These are phyloP conservation scores for Spergularia bocconei DNA, from an alignment of 148 eudicot genomes.

Conservation along the genomic window DNA sequence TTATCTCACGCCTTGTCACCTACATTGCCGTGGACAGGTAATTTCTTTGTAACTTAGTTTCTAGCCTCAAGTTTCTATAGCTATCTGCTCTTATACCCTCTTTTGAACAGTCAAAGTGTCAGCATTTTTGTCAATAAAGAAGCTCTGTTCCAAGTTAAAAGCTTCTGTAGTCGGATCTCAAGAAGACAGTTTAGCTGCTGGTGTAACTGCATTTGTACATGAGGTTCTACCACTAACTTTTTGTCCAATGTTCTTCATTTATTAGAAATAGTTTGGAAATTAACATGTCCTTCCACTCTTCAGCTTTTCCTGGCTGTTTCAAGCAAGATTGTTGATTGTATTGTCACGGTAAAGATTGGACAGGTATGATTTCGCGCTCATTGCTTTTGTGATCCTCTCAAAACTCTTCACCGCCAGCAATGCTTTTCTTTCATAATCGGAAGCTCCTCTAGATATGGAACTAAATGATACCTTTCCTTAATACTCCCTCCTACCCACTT, in stretches of 20 bases:
- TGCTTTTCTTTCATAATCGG: no score
- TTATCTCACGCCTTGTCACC: slow-evolving; percentile 57
- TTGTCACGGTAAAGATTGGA: slow-evolving; percentile 64
- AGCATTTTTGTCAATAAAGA: slow-evolving; percentile 60
- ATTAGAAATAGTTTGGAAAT: not conserved
- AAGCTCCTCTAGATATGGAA: not conserved
- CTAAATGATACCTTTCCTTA: no score
- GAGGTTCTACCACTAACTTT: slow-evolving; percentile 47
- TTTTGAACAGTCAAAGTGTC: slow-evolving; percentile 75
- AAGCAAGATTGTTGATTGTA: slow-evolving; percentile 63
- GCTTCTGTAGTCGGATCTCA: slow-evolving; percentile 27
- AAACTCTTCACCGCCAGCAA: no score
- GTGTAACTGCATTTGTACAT: slow-evolving; percentile 39
- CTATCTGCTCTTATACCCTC: slow-evolving; percentile 10
- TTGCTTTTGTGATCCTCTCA: not conserved
- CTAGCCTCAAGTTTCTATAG: not conserved
- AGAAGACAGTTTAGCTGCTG: slow-evolving; percentile 36
- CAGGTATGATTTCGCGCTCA: slow-evolving; percentile 47
- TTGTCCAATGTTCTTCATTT: not conserved
- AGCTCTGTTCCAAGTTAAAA: slow-evolving; percentile 63
- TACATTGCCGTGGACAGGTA: slow-evolving; percentile 79
- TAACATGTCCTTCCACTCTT: slow-evolving; percentile 21
- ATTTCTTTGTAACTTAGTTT: slow-evolving; percentile 4
- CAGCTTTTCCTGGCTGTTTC: slow-evolving; percentile 59
- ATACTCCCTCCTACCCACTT: no score